A percentile compares a stretch with the other conserved stretches of the same genome.
Evolutionary conservation across 257 asterid species (phyloP).

Genomic region (Catharanthus roseus): DNA sequence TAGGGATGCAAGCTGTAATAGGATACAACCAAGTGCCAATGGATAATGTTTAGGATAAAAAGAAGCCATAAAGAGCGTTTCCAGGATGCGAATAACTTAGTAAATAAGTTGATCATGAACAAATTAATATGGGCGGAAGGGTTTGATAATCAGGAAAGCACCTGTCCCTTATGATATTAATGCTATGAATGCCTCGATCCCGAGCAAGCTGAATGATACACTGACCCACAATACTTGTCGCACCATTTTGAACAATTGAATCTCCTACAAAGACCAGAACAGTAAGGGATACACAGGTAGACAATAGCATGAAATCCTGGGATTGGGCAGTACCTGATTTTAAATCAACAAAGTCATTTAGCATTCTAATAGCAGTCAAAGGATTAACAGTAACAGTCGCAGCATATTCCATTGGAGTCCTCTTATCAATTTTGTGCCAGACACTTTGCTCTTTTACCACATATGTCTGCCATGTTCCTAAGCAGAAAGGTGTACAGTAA

Average conservation of each 20-base stretch:
- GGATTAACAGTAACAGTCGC: conserved; percentile 90
- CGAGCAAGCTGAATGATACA: conserved; percentile 92
- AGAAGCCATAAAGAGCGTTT: not conserved
- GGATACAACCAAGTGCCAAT: not conserved
- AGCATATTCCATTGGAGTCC: conserved; percentile 80
- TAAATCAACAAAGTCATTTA: conserved; percentile 76
- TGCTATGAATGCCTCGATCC: conserved; percentile 60
- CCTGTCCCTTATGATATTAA: conserved; percentile 93
- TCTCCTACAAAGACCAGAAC: conserved; percentile 50
- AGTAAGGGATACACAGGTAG: conserved; percentile 14
- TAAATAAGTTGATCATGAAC: not conserved
- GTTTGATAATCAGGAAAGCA: conserved; percentile 17
- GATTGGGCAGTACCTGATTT: conserved; percentile 49
- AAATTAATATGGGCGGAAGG: not conserved
- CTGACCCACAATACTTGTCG: conserved; percentile 97
- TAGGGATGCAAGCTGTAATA: not conserved
- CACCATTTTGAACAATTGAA: conserved; percentile 90
- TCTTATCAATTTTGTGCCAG: conserved; percentile 79
- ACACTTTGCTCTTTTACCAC: conserved; percentile 69
- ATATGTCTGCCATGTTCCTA: conserved; percentile 97
- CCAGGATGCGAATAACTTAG: not conserved
- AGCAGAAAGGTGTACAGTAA: conserved; percentile 18
- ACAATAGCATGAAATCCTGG: not conserved
- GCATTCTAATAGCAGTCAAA: conserved; percentile 87
- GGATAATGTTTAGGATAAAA: not conserved